Conservation (phyloP, 306 rosid genomes). For the Sechiopsis laciniata region DNA sequence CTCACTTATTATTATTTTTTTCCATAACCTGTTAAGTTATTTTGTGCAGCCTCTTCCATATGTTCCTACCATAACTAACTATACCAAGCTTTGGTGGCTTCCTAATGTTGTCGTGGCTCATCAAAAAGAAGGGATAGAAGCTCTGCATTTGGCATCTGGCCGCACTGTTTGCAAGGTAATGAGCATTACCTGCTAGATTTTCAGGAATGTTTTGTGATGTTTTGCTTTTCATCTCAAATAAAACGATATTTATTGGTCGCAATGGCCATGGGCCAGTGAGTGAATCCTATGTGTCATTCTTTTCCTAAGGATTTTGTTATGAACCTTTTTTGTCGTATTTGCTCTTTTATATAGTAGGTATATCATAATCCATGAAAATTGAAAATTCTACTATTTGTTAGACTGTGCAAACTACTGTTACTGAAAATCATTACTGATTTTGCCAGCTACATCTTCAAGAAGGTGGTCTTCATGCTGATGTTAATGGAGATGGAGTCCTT, state of each 20-base stretch:
- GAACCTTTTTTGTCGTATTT: too few species aligned
- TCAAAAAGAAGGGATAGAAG: constrained; percentile 95
- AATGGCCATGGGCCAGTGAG: too few species aligned
- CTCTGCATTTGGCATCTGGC: constrained; percentile 87
- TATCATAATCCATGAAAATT: not conserved
- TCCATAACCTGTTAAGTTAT: constrained; percentile 22
- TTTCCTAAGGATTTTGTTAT: too few species aligned
- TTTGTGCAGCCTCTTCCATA: constrained; percentile 64
- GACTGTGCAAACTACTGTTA: not conserved
- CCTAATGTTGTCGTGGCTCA: constrained; percentile 98
- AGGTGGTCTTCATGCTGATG: constrained; percentile 97
- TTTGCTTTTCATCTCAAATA: not conserved
- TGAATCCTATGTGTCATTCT: too few species aligned
- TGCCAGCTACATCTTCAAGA: constrained; percentile 92
- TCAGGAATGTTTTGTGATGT: not conserved
- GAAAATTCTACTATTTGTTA: not conserved
- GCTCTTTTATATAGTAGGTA: not conserved
- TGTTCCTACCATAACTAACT: constrained; percentile 92
- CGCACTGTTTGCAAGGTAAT: constrained; percentile 84
- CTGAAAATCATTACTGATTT: constrained; percentile 22
- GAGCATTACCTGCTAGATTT: constrained; percentile 17
- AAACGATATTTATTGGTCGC: not conserved
- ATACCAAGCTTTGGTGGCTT: constrained; percentile 98
- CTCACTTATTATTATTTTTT: not conserved
- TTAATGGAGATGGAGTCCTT: constrained; percentile 96